Conservation (phyloP, 805 yeast species). For the Lipomyces starkeyi region DNA sequence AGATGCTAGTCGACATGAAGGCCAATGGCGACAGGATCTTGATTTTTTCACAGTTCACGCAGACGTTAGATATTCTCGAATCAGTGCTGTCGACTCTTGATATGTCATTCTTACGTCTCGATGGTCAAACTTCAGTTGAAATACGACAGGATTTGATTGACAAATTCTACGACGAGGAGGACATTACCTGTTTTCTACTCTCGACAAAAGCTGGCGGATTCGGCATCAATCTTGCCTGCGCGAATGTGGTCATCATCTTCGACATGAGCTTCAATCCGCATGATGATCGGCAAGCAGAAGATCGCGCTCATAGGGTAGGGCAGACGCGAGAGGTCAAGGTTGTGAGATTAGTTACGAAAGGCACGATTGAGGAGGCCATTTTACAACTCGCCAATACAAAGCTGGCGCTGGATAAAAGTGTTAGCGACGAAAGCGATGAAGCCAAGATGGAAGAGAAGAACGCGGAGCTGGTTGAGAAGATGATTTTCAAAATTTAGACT, state of each 20-base stretch:
- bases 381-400: slow-evolving; percentile 86
- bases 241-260: slow-evolving; percentile 86
- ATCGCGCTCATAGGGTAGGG: slow-evolving; percentile 97
- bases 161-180: slow-evolving; percentile 77
- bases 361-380: slow-evolving; percentile 89
- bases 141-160: slow-evolving; percentile 92
- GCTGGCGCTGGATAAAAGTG: slow-evolving; percentile 74
- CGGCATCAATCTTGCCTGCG: slow-evolving; percentile 95
- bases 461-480: slow-evolving; percentile 47
- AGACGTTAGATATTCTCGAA: slow-evolving; percentile 87
- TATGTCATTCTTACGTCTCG: slow-evolving; percentile 80
- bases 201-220: slow-evolving; percentile 99
- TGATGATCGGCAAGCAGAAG: slow-evolving; percentile 98
- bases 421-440: slow-evolving; percentile 45
- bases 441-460: slow-evolving; percentile 48
- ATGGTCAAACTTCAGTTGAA: slow-evolving; percentile 94
- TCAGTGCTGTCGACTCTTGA: slow-evolving; percentile 65
- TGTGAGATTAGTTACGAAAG: slow-evolving; percentile 69
- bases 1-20: slow-evolving; percentile 64
- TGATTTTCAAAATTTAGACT: slow-evolving; percentile 41
- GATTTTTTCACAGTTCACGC: slow-evolving; percentile 91
- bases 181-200: slow-evolving; percentile 82
- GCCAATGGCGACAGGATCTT: slow-evolving; percentile 68
- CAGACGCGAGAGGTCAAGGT: slow-evolving; percentile 86
- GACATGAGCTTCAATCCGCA: slow-evolving; percentile 98